Percentiles rank a stretch among this genome's conserved stretches.
These are phyloP conservation scores for Torulaspora maleeae DNA, from an alignment of 805 yeast genomes.

Conservation along the genomic window DNA sequence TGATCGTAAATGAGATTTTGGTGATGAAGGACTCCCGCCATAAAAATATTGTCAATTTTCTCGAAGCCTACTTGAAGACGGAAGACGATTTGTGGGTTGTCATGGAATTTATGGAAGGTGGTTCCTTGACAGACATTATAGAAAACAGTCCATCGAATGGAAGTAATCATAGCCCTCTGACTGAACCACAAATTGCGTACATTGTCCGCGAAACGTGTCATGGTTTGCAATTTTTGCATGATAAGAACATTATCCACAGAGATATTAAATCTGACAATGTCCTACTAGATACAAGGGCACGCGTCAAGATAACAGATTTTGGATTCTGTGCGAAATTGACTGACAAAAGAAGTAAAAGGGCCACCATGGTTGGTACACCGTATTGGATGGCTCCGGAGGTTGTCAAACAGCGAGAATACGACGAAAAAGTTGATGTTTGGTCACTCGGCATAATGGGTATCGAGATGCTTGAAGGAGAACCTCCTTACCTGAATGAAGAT, in stretches of 20 bases:
- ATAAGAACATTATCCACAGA: slow-evolving; percentile 88
- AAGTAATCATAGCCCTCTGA: slow-evolving; percentile 40
- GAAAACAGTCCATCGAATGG: slow-evolving; percentile 67
- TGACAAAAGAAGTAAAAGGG: slow-evolving; percentile 79
- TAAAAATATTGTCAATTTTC: slow-evolving; percentile 88
- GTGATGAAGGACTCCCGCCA: slow-evolving; percentile 97
- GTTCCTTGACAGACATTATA: slow-evolving; percentile 91
- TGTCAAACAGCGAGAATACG: slow-evolving; percentile 90
- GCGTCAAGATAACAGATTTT: slow-evolving; percentile 92
- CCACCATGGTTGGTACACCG: slow-evolving; percentile 99
- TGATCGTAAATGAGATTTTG: slow-evolving; percentile 89
- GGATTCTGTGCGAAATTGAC: slow-evolving; percentile 95
- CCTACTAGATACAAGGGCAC: slow-evolving; percentile 71
- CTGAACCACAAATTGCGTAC: slow-evolving; percentile 86
- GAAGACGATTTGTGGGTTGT: slow-evolving; percentile 91
- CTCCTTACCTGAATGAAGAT: slow-evolving; percentile 94
- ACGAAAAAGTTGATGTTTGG: slow-evolving; percentile 97
- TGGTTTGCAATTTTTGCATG: slow-evolving; percentile 88
- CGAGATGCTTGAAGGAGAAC: slow-evolving; percentile 98
- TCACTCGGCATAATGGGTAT: slow-evolving; percentile 96
- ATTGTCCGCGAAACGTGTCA: slow-evolving; percentile 85
- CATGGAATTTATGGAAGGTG: slow-evolving; percentile 99
- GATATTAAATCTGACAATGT: slow-evolving; percentile 97
- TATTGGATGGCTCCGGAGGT: slow-evolving; percentile 99
- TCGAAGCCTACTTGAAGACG: slow-evolving; percentile 83